Evolutionary conservation across 768 basidiomycete species (phyloP).

Genomic region (Artomyces pyxidatus): DNA sequence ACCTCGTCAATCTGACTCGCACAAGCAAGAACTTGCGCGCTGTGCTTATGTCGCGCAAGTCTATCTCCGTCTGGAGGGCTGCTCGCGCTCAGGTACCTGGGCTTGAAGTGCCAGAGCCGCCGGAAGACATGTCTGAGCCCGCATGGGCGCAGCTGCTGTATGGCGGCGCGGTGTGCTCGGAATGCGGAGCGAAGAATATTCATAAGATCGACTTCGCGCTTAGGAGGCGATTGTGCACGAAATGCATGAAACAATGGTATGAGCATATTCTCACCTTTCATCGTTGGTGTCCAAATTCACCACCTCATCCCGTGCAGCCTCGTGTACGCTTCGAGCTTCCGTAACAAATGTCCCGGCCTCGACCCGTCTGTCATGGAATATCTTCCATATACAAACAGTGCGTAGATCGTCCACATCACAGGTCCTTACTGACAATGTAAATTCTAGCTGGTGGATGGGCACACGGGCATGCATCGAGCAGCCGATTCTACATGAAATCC

Average conservation of each 20-base stretch:
- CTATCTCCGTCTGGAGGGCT: slow-evolving; percentile 7
- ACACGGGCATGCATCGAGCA: slow-evolving; percentile 4
- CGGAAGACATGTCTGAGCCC: slow-evolving; percentile 15
- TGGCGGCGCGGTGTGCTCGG: slow-evolving; percentile 11
- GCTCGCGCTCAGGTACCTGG: slow-evolving; percentile 3
- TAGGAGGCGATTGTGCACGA: slow-evolving; percentile 9
- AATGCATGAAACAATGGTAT: slow-evolving; percentile 11
- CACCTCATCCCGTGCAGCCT: slow-evolving; percentile 5
- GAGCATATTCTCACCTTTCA: background rate
- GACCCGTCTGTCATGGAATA: slow-evolving; percentile 10
- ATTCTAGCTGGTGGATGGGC: slow-evolving; percentile 13
- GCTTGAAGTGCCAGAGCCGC: slow-evolving; percentile 6
- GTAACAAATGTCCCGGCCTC: slow-evolving; percentile 8
- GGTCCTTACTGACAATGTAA: background rate
- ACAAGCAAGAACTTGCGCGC: slow-evolving; percentile 12
- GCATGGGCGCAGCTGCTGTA: slow-evolving; percentile 13
- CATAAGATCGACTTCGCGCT: slow-evolving; percentile 13
- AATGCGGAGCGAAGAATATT: slow-evolving; percentile 8
- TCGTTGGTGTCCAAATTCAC: background rate
- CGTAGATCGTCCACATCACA: background rate
- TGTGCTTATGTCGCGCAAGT: slow-evolving; percentile 14
- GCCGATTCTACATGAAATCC: slow-evolving; percentile 11
- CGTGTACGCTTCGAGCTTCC: slow-evolving; percentile 4
- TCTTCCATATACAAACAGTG: slow-evolving; percentile 12
- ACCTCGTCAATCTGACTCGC: slow-evolving; percentile 12